Conservation (phyloP, 768 basidiomycete species). For the Auricularia sp. region DNA sequence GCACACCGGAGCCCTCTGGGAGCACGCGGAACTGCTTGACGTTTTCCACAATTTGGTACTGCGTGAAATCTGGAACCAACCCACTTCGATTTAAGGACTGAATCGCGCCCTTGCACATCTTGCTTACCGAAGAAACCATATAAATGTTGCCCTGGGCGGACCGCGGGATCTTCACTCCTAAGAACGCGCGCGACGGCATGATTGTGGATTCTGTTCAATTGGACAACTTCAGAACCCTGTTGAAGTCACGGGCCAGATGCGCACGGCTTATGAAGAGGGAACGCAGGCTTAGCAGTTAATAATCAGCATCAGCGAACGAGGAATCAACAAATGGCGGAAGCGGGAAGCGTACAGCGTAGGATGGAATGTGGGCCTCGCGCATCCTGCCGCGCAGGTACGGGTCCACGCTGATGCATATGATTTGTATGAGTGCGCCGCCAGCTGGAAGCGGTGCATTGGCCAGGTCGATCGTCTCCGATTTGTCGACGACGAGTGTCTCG, state of each 20-base stretch:
- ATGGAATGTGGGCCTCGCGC: slow-evolving; percentile 16
- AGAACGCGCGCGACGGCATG: slow-evolving; percentile 36
- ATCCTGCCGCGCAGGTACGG: slow-evolving; percentile 35
- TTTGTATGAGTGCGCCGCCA: slow-evolving; percentile 37
- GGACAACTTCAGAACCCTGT: background rate
- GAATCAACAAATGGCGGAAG: background rate
- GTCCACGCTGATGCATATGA: slow-evolving; percentile 37
- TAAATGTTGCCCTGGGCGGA: slow-evolving; percentile 34
- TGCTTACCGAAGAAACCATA: slow-evolving; percentile 21
- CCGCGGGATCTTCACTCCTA: slow-evolving; percentile 27
- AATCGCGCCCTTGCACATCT: background rate
- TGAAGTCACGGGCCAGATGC: background rate
- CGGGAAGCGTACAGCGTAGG: background rate
- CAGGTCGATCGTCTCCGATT: slow-evolving; percentile 37
- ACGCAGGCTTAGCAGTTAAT: background rate
- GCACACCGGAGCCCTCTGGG: slow-evolving; percentile 34
- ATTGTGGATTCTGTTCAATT: slow-evolving; percentile 17
- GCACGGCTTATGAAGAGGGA: background rate
- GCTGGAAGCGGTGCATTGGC: slow-evolving; percentile 37
- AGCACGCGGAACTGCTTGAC: slow-evolving; percentile 19
- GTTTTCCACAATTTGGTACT: slow-evolving; percentile 27
- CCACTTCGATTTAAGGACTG: background rate
- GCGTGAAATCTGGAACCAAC: slow-evolving; percentile 25
- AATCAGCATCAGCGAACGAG: background rate
- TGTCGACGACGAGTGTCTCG: slow-evolving; percentile 38